phyloP scores from a whole-genome alignment of 2,329 filamentous ascomycete genomes.

The Epichloe baconii region DNA sequence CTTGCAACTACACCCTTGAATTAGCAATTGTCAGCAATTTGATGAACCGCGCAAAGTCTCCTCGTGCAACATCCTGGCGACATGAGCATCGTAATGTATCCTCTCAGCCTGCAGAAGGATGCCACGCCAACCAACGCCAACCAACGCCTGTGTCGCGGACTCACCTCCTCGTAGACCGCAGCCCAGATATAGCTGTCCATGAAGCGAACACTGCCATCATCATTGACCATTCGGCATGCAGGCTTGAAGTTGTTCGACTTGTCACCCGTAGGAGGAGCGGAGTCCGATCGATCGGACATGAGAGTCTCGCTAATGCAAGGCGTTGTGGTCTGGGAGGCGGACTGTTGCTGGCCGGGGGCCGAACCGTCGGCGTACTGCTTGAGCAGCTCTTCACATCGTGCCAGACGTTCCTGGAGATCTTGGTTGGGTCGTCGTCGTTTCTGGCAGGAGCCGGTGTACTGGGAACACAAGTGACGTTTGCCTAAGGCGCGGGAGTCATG shows the following conservation, averaged over 20 bases:
- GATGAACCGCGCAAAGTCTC: neutral
- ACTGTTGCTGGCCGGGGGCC: conserved; percentile 11
- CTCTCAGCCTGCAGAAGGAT: neutral
- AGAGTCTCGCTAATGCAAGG: conserved; percentile 7
- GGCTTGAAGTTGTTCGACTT: conserved; percentile 27
- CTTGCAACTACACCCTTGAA: conserved; percentile 30
- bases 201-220: conserved; percentile 42
- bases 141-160: conserved; percentile 9
- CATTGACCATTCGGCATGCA: conserved; percentile 39
- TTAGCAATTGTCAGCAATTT: conserved; percentile 6
- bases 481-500: conserved; percentile 23
- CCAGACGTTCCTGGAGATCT: conserved; percentile 46
- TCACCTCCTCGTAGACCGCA: conserved; percentile 42
- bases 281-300: conserved; percentile 14
- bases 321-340: conserved; percentile 7
- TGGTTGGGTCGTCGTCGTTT: conserved; percentile 48
- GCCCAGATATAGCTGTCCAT: conserved; percentile 43
- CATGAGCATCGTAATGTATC: neutral
- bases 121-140: neutral
- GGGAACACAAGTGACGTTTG: conserved; percentile 45
- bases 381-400: conserved; percentile 43
- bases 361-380: conserved; percentile 40
- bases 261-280: conserved; percentile 16
- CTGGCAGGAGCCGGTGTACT: conserved; percentile 47
- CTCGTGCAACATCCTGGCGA: neutral